phyloP scores from a whole-genome alignment of 257 asterid genomes.

The Solanum sitiens region DNA sequence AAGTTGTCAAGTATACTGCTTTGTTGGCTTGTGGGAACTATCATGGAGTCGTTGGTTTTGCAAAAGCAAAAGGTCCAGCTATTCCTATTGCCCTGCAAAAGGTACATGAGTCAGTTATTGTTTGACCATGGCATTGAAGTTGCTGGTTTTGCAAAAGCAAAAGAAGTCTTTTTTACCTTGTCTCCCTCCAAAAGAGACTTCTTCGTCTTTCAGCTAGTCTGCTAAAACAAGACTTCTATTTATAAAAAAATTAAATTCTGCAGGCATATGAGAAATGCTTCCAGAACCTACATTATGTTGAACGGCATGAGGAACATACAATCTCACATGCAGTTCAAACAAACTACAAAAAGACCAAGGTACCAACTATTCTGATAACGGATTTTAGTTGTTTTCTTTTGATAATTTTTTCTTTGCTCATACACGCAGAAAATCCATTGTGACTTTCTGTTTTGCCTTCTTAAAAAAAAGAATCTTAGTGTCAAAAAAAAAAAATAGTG shows the following conservation, averaged over 20 bases:
- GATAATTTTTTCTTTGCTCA: not conserved
- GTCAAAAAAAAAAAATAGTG: too few species aligned
- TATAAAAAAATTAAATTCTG: not conserved
- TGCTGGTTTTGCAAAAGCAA: too few species aligned
- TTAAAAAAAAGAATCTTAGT: too few species aligned
- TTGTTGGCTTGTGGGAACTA: slow-evolving; percentile 93
- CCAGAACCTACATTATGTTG: slow-evolving; percentile 85
- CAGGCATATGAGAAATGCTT: slow-evolving; percentile 93
- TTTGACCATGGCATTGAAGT: not conserved
- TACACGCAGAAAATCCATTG: not conserved
- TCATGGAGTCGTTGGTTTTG: slow-evolving; percentile 88
- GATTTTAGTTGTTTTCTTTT: not conserved
- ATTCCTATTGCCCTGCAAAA: slow-evolving; percentile 76
- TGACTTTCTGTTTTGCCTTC: not conserved
- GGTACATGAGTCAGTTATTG: slow-evolving; percentile 24
- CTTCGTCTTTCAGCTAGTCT: too few species aligned
- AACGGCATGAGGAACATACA: slow-evolving; percentile 88
- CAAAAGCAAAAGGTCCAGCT: slow-evolving; percentile 87
- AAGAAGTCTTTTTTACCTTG: too few species aligned
- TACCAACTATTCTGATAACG: slow-evolving; percentile 2
- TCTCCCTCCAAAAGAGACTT: too few species aligned
- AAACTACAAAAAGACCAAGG: slow-evolving; percentile 84
- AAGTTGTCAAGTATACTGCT: slow-evolving; percentile 72
- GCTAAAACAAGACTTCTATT: not conserved
- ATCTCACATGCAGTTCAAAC: slow-evolving; percentile 94